phyloP scores from a whole-genome alignment of 805 yeast genomes.

The Cyberlindnera mississippiensis region DNA sequence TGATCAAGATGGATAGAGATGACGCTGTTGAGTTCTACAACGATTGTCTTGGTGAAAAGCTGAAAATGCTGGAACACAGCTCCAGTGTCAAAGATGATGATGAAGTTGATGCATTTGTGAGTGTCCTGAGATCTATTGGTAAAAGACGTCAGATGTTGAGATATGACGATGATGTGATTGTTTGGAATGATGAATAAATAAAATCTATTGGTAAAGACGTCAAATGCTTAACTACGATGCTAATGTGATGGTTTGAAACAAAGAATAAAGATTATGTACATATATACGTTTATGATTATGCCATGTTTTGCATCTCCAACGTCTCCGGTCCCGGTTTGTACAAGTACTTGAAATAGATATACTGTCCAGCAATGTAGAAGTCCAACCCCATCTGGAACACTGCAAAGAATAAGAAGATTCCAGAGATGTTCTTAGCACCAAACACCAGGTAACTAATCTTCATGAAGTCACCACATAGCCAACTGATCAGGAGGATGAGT shows the following conservation, averaged over 20 bases:
- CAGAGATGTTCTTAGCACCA: conserved; percentile 69
- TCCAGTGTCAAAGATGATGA: conserved; percentile 16
- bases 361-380: conserved; percentile 68
- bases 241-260: too few relatives aligned
- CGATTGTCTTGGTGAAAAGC: conserved; percentile 25
- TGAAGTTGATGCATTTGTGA: conserved; percentile 21
- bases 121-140: conserved; percentile 29
- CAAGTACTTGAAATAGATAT: conserved; percentile 53
- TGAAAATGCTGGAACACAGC: conserved; percentile 25
- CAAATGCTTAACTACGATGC: too few relatives aligned
- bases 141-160: conserved; percentile 23
- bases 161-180: neutral
- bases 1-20: conserved; percentile 24
- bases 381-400: conserved; percentile 76
- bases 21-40: conserved; percentile 21
- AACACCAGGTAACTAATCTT: conserved; percentile 71
- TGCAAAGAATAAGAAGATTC: conserved; percentile 64
- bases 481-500: conserved; percentile 65
- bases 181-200: conserved; percentile 28
- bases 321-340: conserved; percentile 19
- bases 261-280: too few relatives aligned
- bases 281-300: neutral
- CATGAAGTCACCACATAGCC: conserved; percentile 86
- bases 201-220: too few relatives aligned
- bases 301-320: conserved; percentile 14